phyloP scores from a whole-genome alignment of 495 filamentous ascomycete genomes.

The Penicillium parvum region DNA sequence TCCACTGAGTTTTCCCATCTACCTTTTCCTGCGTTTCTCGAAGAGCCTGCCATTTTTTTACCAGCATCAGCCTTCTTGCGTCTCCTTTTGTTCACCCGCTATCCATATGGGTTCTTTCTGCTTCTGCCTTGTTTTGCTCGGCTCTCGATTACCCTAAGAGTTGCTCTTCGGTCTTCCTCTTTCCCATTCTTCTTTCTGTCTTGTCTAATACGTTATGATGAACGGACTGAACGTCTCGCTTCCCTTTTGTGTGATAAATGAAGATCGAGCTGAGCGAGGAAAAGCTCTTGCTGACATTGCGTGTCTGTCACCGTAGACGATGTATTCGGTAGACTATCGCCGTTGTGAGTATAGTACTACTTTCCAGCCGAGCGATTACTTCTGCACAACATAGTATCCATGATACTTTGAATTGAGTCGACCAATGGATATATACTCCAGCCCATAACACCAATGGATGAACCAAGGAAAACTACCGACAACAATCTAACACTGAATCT shows the following conservation, averaged over 20 bases:
- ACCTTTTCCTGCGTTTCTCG: conserved; percentile 19
- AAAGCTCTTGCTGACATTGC: conserved; percentile 6
- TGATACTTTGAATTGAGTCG: not conserved
- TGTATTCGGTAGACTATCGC: no score
- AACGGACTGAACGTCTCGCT: conserved; percentile 24
- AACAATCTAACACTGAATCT: conserved; percentile 39
- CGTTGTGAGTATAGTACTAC: no score
- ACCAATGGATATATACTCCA: conserved; percentile 1
- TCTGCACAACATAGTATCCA: no score
- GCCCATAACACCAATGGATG: conserved; percentile 1
- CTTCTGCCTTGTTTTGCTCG: conserved; percentile 1
- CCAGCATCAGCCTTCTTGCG: conserved; percentile 26
- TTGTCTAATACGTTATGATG: conserved; percentile 29
- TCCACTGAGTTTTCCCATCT: conserved; percentile 13
- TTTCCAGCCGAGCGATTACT: not conserved
- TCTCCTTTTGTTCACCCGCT: conserved; percentile 24
- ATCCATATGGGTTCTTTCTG: conserved; percentile 21
- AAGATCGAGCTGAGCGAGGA: conserved; percentile 13
- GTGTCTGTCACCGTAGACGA: no score
- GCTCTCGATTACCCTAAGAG: not conserved
- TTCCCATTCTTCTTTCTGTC: conserved; percentile 19
- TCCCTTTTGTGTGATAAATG: conserved; percentile 21
- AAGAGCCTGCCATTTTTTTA: conserved; percentile 24
- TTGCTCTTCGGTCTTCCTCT: conserved; percentile 11
- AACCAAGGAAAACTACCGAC: not conserved